Percentiles rank a stretch among this genome's conserved stretches.
Conservation (phyloP, 768 basidiomycete species). For the Boletus speciosus region DNA sequence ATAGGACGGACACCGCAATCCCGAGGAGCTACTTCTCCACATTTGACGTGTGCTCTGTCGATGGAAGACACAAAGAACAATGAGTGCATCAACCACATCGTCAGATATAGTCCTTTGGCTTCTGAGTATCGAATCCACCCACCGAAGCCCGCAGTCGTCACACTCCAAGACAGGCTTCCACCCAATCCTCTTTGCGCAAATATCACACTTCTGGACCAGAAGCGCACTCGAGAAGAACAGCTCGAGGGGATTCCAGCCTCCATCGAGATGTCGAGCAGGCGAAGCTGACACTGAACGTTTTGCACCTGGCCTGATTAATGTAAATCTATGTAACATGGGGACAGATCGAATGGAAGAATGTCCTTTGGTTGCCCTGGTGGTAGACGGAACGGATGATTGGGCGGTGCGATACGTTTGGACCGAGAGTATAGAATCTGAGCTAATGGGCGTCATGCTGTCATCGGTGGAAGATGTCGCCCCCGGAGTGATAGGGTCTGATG, state of each 20-base stretch:
- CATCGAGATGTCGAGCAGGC: constrained; percentile 29
- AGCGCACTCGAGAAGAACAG: constrained; percentile 73
- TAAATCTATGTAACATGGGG: constrained; percentile 78
- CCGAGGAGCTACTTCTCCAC: constrained; percentile 76
- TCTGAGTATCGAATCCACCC: constrained; percentile 20
- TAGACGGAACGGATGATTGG: constrained; percentile 44
- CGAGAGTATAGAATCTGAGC: constrained; percentile 49
- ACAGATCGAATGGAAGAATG: constrained; percentile 62
- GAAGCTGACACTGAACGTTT: constrained; percentile 44
- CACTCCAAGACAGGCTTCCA: constrained; percentile 85
- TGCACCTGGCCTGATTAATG: constrained; percentile 75
- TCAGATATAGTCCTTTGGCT: constrained; percentile 15
- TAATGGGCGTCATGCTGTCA: constrained; percentile 37
- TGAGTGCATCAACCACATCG: constrained; percentile 5
- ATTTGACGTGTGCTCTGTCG: constrained; percentile 77
- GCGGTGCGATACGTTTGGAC: constrained; percentile 65
- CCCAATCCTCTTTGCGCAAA: constrained; percentile 78
- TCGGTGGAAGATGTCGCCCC: constrained; percentile 28
- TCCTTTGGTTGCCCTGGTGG: constrained; percentile 71
- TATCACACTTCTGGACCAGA: constrained; percentile 73
- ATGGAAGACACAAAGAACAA: constrained; percentile 12
- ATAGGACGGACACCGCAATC: constrained; percentile 66
- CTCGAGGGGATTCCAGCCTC: constrained; percentile 73
- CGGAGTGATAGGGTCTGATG: constrained; percentile 40
- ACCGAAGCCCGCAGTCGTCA: constrained; percentile 84